These are phyloP conservation scores for Aspergillus egyptiacus DNA, from an alignment of 495 filamentous ascomycete species.

Conservation along the genomic window DNA sequence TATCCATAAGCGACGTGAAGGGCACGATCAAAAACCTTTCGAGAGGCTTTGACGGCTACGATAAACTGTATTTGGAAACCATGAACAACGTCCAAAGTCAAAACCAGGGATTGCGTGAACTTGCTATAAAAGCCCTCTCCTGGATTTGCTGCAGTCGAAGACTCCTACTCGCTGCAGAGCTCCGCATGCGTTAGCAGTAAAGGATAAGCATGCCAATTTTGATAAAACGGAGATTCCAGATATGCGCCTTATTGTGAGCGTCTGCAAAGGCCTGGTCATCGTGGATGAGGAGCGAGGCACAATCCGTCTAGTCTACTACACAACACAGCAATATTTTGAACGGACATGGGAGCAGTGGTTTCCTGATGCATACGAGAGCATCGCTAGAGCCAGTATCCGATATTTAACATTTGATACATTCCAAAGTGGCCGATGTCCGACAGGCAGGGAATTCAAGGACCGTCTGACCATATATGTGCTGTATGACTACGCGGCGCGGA, in stretches of 20 bases:
- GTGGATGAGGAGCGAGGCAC: constrained; percentile 28
- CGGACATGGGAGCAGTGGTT: constrained; percentile 20
- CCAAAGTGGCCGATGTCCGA: not conserved
- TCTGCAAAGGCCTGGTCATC: constrained; percentile 32
- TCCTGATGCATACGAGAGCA: constrained; percentile 20
- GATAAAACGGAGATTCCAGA: constrained; percentile 8
- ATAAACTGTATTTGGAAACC: constrained; percentile 30
- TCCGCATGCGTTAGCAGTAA: constrained; percentile 34
- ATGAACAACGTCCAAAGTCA: constrained; percentile 36
- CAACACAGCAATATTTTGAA: constrained; percentile 31
- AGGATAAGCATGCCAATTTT: constrained; percentile 21
- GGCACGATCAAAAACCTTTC: constrained; percentile 25
- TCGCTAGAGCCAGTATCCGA: constrained; percentile 23
- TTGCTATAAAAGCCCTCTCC: constrained; percentile 23
- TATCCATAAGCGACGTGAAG: constrained; percentile 25
- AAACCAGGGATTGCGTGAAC: constrained; percentile 17
- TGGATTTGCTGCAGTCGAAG: constrained; percentile 13
- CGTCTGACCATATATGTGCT: constrained; percentile 19
- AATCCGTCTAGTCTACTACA: constrained; percentile 27
- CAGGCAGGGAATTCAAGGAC: constrained; percentile 18
- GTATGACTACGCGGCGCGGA: constrained; percentile 25
- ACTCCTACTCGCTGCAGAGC: constrained; percentile 28
- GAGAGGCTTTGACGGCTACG: constrained; percentile 20
- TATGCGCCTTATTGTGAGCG: constrained; percentile 18
- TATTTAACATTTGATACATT: constrained; percentile 25